These are phyloP conservation scores for Planoprotostelium fungivorum DNA, from an alignment of 78 protist genomes.

Conservation along the genomic window DNA sequence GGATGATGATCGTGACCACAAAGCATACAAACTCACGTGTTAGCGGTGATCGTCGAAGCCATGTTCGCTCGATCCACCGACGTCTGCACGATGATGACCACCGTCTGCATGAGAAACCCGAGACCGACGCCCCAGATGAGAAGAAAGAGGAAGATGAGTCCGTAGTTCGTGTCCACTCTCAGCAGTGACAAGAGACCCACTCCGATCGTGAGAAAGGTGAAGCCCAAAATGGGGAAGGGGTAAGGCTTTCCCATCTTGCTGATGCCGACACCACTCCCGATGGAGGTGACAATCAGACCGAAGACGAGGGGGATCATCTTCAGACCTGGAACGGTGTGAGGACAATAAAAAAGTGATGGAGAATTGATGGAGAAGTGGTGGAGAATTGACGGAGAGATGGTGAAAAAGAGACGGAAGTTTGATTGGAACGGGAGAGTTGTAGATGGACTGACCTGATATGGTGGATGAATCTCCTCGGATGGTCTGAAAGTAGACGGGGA, in stretches of 20 bases:
- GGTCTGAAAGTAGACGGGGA: constrained; percentile 55
- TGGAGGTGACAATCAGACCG: not conserved
- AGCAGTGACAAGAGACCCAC: not conserved
- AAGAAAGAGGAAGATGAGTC: not conserved
- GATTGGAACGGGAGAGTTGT: not conserved
- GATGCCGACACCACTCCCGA: not conserved
- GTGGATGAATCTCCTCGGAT: constrained; percentile 38
- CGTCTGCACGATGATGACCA: constrained; percentile 42
- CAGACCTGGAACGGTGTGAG: not conserved
- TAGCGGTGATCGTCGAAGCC: constrained; percentile 23
- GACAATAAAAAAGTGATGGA: too few species aligned
- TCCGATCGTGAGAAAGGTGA: not conserved
- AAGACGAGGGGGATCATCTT: not conserved
- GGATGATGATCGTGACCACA: too few species aligned
- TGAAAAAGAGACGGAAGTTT: too few species aligned
- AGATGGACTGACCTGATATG: constrained; percentile 9
- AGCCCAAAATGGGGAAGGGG: not conserved
- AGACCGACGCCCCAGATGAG: constrained; percentile 33
- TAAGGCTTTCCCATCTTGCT: not conserved
- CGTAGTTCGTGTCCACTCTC: not conserved
- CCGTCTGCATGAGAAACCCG: constrained; percentile 55
- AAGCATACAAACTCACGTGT: not conserved
- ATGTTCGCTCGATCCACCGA: constrained; percentile 21
- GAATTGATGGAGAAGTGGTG: too few species aligned
- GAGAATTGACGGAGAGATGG: too few species aligned